Percentiles rank a stretch among this genome's conserved stretches.
phyloP scores from a whole-genome alignment of 2,329 filamentous ascomycete genomes.

The Claviceps quebecensis region DNA sequence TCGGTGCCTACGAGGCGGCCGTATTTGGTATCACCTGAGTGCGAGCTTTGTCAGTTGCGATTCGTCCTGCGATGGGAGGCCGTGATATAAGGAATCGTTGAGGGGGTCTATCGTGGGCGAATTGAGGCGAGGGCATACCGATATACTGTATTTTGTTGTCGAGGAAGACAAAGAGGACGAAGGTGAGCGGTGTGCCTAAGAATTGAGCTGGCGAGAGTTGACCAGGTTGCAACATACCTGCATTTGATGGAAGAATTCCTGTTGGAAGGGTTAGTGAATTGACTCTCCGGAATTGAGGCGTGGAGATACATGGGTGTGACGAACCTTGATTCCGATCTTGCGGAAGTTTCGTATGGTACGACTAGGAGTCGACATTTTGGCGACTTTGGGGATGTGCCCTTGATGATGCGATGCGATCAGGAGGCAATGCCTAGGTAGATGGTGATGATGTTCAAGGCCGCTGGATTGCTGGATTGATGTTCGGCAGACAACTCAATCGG shows the following conservation, averaged over 20 bases:
- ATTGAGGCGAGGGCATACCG: conserved; percentile 23
- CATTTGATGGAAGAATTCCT: conserved; percentile 90
- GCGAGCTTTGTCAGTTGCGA: neutral
- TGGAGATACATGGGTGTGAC: conserved; percentile 6
- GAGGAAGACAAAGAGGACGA: neutral
- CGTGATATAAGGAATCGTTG: neutral
- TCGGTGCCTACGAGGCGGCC: conserved; percentile 75
- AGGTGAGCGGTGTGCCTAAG: neutral
- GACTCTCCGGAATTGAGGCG: neutral
- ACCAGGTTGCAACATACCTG: conserved; percentile 48
- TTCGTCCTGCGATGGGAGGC: neutral
- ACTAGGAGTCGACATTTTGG: conserved; percentile 75
- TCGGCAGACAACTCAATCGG: conserved; percentile 10
- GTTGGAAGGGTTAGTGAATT: conserved; percentile 9
- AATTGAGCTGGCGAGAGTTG: conserved; percentile 8
- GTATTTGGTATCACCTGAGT: conserved; percentile 87
- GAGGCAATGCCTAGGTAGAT: conserved; percentile 5
- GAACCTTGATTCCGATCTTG: conserved; percentile 76
- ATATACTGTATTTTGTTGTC: conserved; percentile 33
- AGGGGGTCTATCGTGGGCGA: neutral
- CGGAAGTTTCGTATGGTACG: conserved; percentile 80
- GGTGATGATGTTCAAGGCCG: conserved; percentile 3
- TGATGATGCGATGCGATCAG: conserved; percentile 7
- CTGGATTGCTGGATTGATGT: neutral
- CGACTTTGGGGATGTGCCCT: conserved; percentile 12